A percentile compares a stretch with the other conserved stretches of the same genome.
Evolutionary conservation across 495 filamentous ascomycete species (phyloP).

Genomic region (Xylaria nigripes): DNA sequence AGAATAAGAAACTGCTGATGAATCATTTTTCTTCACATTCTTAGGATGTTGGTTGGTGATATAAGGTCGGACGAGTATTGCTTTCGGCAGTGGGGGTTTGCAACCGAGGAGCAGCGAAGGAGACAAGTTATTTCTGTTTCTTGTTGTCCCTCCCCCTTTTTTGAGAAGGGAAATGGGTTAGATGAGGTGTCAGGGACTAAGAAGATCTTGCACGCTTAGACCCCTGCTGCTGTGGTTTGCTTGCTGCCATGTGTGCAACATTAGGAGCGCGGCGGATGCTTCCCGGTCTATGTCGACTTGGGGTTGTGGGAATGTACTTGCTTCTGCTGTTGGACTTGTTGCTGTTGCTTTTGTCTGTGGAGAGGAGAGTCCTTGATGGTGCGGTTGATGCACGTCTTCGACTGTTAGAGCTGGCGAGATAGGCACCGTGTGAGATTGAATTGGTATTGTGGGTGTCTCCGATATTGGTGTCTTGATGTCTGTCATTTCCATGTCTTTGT

Average conservation of each 20-base stretch:
- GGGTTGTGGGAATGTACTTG: conserved; percentile 42
- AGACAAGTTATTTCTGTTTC: no score
- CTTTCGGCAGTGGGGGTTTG: no score
- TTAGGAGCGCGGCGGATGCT: conserved; percentile 69
- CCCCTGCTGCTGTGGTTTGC: conserved; percentile 8
- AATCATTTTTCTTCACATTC: no score
- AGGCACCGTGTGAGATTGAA: no score
- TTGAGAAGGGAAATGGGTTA: no score
- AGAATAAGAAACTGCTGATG: no score
- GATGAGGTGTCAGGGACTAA: conserved; percentile 47
- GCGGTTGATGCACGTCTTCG: conserved; percentile 35
- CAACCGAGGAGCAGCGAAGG: no score
- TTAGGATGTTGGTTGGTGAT: no score
- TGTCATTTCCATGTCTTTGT: conserved; percentile 17
- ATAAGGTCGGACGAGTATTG: no score
- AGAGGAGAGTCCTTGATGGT: conserved; percentile 22
- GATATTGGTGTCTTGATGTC: neutral
- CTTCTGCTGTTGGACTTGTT: conserved; percentile 38
- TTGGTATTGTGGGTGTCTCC: conserved; percentile 13
- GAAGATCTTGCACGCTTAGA: conserved; percentile 70
- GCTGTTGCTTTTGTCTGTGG: conserved; percentile 9
- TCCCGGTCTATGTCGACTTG: conserved; percentile 59
- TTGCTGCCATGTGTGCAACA: conserved; percentile 60
- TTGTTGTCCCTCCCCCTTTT: neutral
- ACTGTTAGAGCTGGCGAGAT: conserved; percentile 41